Evolutionary conservation across 2,329 filamentous ascomycete genomes (phyloP).

Genomic region (Penicillium sp.): DNA sequence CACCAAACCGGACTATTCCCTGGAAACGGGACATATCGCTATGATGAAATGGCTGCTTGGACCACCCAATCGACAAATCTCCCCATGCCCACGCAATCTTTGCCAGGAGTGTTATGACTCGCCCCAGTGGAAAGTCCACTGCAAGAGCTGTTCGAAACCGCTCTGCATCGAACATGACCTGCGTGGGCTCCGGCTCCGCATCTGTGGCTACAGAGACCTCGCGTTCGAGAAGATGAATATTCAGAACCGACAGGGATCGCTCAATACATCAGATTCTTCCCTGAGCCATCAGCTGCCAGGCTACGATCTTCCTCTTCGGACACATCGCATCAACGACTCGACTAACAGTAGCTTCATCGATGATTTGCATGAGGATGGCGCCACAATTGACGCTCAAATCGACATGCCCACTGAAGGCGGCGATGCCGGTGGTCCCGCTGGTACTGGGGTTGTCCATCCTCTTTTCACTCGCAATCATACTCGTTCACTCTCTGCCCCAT

Average conservation of each 20-base stretch:
- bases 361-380: constrained; percentile 24
- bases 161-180: constrained; percentile 57
- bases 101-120: constrained; percentile 54
- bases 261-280: constrained; percentile 12
- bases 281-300: constrained; percentile 14
- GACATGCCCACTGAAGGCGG: constrained; percentile 10
- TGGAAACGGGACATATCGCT: constrained; percentile 36
- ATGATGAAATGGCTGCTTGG: constrained; percentile 46
- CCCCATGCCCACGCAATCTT: constrained; percentile 50
- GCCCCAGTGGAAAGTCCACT: constrained; percentile 56
- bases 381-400: constrained; percentile 20
- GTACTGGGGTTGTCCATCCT: constrained; percentile 14
- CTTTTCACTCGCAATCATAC: constrained; percentile 25
- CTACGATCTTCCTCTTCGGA: constrained; percentile 27
- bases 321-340: constrained; percentile 26
- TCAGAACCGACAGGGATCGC: constrained; percentile 24
- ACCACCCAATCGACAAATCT: constrained; percentile 41
- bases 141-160: constrained; percentile 51
- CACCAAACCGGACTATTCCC: constrained; percentile 34
- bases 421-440: background rate
- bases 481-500: constrained; percentile 36
- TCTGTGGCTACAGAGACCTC: constrained; percentile 53
- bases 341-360: constrained; percentile 33
- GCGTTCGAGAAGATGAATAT: constrained; percentile 44
- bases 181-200: constrained; percentile 49